Percentiles rank a stretch among this genome's conserved stretches.
Conservation (phyloP, 768 basidiomycete genomes). For the Tricholoma sp. region DNA sequence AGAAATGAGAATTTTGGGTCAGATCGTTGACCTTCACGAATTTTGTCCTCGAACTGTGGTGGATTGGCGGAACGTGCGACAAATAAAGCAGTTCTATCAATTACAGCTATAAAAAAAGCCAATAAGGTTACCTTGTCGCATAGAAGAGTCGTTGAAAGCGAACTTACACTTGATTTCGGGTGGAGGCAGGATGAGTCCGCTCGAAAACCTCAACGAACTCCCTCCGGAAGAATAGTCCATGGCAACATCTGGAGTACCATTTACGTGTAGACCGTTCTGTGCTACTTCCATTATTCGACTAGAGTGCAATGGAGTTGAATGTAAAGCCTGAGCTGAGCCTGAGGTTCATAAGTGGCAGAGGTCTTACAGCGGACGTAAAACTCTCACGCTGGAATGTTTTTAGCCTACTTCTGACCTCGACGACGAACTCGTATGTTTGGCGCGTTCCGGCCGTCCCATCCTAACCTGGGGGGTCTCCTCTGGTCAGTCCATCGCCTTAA, state of each 20-base stretch:
- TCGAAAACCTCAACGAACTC: constrained; percentile 53
- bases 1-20: constrained; percentile 99
- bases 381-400: too few species aligned
- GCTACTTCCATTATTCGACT: constrained; percentile 17
- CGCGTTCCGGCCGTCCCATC: constrained; percentile 70
- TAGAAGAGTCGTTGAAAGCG: constrained; percentile 26
- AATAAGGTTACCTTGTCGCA: constrained; percentile 1
- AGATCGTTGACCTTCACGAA: constrained; percentile 91
- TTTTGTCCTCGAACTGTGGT: constrained; percentile 91
- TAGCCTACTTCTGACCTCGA: background rate
- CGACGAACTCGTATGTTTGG: constrained; percentile 63
- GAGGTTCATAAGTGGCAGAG: constrained; percentile 8
- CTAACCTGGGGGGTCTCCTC: constrained; percentile 71
- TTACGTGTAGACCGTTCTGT: constrained; percentile 35
- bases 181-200: constrained; percentile 91
- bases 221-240: constrained; percentile 30
- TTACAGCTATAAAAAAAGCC: constrained; percentile 65
- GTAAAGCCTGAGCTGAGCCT: too few species aligned
- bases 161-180: constrained; percentile 89
- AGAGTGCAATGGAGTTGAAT: background rate
- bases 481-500: constrained; percentile 52
- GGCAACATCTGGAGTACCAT: constrained; percentile 37
- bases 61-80: constrained; percentile 95
- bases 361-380: constrained; percentile 10
- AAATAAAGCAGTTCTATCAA: constrained; percentile 90